Base-by-base conservation (phyloP, 1,139 yeast genomes). In the Candida dubliniensis region DNA sequence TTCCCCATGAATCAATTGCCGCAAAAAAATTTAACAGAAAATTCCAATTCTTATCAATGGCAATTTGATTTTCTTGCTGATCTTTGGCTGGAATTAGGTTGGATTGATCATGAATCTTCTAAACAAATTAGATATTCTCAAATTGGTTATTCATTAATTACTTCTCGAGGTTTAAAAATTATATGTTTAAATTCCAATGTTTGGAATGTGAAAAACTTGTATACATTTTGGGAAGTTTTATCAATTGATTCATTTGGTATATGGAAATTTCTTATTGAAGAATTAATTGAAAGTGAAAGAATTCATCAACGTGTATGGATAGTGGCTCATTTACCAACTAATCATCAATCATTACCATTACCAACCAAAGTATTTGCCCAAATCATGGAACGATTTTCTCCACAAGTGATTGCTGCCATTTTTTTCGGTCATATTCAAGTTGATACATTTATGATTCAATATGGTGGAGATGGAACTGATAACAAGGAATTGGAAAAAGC, bases 81-180 rank as follows among this genome's bases (percentile, higher is more conserved):
- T 38, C 46, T 58, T 14, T 65, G 69, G 69, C 49, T 52, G 23
- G 53, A 59, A 25, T 61, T 63, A 44, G 73, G 65, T 8, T 77
- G 82, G 82, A 48, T 75, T 26, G 66, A 49, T 35, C 47, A 53
- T 33, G 53, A 59, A 23, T 59, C 61, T 38, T 57, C 69, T 4
- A 61, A 60, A 40, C 58, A 67, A 42, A 64, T 70, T 12, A 59
- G 66, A 38, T 61, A 64, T 38, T 56, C 56, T 32, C 61, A 60
- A 49, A 46, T 57, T 33, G 70, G 67, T 1, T 64, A 54, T 43
- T 53, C 68, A 4, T 35, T 57, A n/a, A 48, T 48, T 7, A 63
- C 69, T 5, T 32, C 46, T 6, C 46, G 63, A 35, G 67, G 67
- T 0, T 55, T 66, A 31, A 66, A 65, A 47, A 60, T 66, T 18